Evolutionary conservation across 495 filamentous ascomycete genomes (phyloP).

Genomic region (Tuber indicum): DNA sequence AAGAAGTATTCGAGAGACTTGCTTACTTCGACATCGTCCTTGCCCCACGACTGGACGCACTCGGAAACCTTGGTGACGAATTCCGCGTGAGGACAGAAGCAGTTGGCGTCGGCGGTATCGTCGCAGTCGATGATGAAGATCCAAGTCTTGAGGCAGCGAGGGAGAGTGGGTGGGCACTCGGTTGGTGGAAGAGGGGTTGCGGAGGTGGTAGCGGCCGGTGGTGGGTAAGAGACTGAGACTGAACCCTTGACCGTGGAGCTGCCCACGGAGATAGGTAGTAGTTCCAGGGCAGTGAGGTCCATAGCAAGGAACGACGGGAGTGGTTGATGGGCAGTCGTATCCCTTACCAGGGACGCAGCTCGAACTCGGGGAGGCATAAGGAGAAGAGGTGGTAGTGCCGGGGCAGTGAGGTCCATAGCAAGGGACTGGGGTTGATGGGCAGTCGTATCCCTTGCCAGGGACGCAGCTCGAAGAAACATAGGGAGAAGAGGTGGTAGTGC

Average conservation of each 20-base stretch:
- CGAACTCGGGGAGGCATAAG: slow-evolving; percentile 24
- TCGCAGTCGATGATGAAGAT: slow-evolving; percentile 64
- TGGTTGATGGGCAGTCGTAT: neutral
- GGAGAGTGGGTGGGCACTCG: slow-evolving; percentile 66
- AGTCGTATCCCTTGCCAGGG: neutral
- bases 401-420: slow-evolving; percentile 4
- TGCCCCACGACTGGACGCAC: slow-evolving; percentile 73
- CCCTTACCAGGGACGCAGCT: neutral
- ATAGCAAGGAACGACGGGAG: slow-evolving; percentile 15
- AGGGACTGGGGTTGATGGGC: slow-evolving; percentile 9
- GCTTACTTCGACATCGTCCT: slow-evolving; percentile 58
- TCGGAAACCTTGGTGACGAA: slow-evolving; percentile 76
- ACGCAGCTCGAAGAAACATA: too few species aligned
- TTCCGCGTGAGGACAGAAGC: slow-evolving; percentile 74
- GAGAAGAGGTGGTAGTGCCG: slow-evolving; percentile 32
- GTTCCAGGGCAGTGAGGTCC: neutral
- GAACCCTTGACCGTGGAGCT: slow-evolving; percentile 33
- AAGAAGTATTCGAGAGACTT: slow-evolving; percentile 76
- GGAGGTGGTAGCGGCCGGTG: slow-evolving; percentile 24
- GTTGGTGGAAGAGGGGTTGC: slow-evolving; percentile 36
- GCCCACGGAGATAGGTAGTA: slow-evolving; percentile 27
- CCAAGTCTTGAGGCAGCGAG: slow-evolving; percentile 93
- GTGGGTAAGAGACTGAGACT: slow-evolving; percentile 7
- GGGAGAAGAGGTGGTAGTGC: too few species aligned
- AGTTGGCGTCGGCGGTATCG: slow-evolving; percentile 73